These are phyloP conservation scores for Pyricularia pennisetigena DNA, from an alignment of 2,329 filamentous ascomycete species.

Conservation along the genomic window DNA sequence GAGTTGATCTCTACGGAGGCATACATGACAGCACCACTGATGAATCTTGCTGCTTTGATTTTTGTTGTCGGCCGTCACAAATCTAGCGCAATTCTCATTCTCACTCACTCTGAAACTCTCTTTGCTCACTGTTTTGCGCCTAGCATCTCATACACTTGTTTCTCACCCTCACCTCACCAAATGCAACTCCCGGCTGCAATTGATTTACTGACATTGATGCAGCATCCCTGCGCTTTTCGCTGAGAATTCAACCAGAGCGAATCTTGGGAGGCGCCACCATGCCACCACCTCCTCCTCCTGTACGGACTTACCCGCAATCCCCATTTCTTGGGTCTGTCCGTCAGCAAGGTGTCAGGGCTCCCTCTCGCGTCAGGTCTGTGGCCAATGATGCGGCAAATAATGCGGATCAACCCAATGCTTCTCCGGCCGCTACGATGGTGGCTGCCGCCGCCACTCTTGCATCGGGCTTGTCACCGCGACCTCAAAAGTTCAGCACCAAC, in stretches of 20 bases:
- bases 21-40: not conserved
- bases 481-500: constrained; percentile 3
- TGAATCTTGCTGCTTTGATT: not conserved
- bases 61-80: not conserved
- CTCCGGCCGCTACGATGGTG: not conserved
- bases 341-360: not conserved
- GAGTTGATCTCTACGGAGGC: not conserved
- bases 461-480: constrained; percentile 3
- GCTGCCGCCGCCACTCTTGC: not conserved
- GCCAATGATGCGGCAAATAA: not conserved
- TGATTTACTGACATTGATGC: not conserved
- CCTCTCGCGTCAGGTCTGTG: not conserved
- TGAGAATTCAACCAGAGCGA: not conserved
- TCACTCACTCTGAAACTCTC: not conserved
- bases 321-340: constrained; percentile 1
- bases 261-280: not conserved
- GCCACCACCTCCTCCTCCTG: not conserved
- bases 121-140: not conserved
- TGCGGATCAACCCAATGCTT: not conserved
- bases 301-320: not conserved
- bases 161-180: not conserved
- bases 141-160: not conserved
- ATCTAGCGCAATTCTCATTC: not conserved
- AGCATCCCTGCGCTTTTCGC: not conserved
- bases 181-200: not conserved